These are phyloP conservation scores for Solanum microdontum DNA, from an alignment of 257 asterid genomes.

Conservation along the genomic window DNA sequence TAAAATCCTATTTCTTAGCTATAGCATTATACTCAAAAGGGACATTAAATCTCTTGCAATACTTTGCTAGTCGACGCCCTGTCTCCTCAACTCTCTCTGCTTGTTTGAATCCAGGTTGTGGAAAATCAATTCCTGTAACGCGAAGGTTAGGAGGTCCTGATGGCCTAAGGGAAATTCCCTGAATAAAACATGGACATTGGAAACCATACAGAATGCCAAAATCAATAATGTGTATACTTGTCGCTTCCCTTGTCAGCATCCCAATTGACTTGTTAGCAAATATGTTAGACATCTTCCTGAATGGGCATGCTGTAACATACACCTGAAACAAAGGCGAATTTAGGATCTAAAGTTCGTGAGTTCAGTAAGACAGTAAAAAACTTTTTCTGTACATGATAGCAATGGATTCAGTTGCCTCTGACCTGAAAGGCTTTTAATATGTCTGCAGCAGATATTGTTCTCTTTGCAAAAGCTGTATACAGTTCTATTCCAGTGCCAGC, in stretches of 20 bases:
- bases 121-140: slow-evolving; percentile 25
- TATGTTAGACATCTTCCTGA: slow-evolving; percentile 19
- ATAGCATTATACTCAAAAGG: slow-evolving; percentile 21
- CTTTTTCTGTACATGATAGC: background rate
- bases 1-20: slow-evolving; percentile 21
- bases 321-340: background rate
- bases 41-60: slow-evolving; percentile 22
- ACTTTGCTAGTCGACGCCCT: slow-evolving; percentile 9
- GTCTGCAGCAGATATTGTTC: slow-evolving; percentile 10
- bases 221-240: slow-evolving; percentile 19
- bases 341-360: background rate
- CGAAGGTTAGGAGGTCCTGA: slow-evolving; percentile 27
- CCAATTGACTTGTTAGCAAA: slow-evolving; percentile 23
- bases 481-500: slow-evolving; percentile 18
- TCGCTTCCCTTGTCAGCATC: slow-evolving; percentile 1
- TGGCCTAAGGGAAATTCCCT: slow-evolving; percentile 18
- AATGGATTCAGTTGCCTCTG: background rate
- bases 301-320: slow-evolving; percentile 14
- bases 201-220: slow-evolving; percentile 28
- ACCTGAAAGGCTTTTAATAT: slow-evolving; percentile 12
- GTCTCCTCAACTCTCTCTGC: slow-evolving; percentile 19
- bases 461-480: background rate
- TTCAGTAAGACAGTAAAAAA: background rate
- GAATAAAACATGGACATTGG: slow-evolving; percentile 37
- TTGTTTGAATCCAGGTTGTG: slow-evolving; percentile 24